Conservation (phyloP, 164 flowering plant species). For the Echeveria elegans region DNA sequence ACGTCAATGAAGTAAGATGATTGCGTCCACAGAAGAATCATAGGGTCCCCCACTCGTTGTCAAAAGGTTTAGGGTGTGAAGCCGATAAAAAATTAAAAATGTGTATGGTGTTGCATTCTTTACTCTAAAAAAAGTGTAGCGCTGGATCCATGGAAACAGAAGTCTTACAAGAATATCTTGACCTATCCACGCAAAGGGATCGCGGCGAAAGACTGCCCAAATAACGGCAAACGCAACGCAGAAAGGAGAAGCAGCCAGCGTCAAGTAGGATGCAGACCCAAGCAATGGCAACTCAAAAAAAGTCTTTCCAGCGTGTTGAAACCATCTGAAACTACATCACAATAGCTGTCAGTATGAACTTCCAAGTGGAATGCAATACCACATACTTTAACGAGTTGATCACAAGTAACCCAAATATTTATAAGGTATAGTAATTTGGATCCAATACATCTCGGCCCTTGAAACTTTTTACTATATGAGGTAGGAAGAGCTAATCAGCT, state of each 20-base stretch:
- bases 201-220: constrained; percentile 78
- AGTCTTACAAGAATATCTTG: constrained; percentile 94
- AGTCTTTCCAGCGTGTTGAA: constrained; percentile 58
- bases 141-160: background rate
- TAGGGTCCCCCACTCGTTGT: background rate
- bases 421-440: background rate
- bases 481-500: too few relatives aligned
- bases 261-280: constrained; percentile 85
- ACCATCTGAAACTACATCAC: constrained; percentile 50
- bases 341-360: background rate
- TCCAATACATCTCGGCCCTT: background rate
- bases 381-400: background rate
- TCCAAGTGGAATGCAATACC: background rate
- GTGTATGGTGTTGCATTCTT: background rate
- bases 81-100: background rate
- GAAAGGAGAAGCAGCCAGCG: constrained; percentile 83
- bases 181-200: constrained; percentile 96
- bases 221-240: constrained; percentile 82
- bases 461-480: too few relatives aligned
- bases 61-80: background rate
- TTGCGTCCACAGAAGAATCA: background rate
- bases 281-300: constrained; percentile 71
- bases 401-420: background rate
- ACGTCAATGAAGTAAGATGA: background rate
- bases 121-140: background rate